Conservation (phyloP, 2,329 filamentous ascomycete genomes). For the Dothideomycetes sp. region DNA sequence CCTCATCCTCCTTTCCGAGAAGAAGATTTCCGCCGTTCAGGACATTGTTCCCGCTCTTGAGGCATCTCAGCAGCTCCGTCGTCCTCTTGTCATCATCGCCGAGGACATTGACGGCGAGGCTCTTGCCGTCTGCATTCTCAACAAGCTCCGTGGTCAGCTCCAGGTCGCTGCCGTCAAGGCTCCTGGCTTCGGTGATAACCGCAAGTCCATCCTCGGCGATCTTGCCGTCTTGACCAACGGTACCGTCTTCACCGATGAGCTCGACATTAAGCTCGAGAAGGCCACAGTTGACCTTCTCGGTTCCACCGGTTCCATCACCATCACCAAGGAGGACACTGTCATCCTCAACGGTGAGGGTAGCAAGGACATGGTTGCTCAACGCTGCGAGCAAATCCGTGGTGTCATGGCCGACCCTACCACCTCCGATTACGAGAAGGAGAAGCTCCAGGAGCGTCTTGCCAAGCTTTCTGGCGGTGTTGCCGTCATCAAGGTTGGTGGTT, state of each 20-base stretch:
- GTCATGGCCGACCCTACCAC: slow-evolving; percentile 90
- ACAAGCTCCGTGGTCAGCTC: slow-evolving; percentile 99
- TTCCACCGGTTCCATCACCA: slow-evolving; percentile 95
- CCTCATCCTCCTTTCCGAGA: slow-evolving; percentile 95
- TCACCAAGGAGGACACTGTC: slow-evolving; percentile 99
- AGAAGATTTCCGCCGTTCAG: slow-evolving; percentile 99
- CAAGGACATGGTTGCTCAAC: slow-evolving; percentile 89
- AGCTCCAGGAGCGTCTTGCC: slow-evolving; percentile 98
- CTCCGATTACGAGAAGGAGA: slow-evolving; percentile 99
- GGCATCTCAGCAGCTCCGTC: slow-evolving; percentile 88
- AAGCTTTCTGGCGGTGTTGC: slow-evolving; percentile 99
- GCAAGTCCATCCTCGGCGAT: slow-evolving; percentile 98
- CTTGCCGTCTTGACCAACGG: slow-evolving; percentile 92
- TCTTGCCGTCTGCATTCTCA: slow-evolving; percentile 96
- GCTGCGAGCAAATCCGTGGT: slow-evolving; percentile 97
- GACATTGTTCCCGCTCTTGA: slow-evolving; percentile 98
- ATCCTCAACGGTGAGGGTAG: slow-evolving; percentile 91
- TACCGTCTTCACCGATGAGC: slow-evolving; percentile 95
- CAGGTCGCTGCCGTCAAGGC: slow-evolving; percentile 98
- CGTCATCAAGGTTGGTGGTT: slow-evolving; percentile 97
- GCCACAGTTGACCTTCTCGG: slow-evolving; percentile 91
- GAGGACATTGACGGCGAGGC: slow-evolving; percentile 99
- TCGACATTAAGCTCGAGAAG: slow-evolving; percentile 99
- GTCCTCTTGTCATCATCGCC: slow-evolving; percentile 94
- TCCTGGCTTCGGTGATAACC: slow-evolving; percentile 98